Evolutionary conservation across 2,329 filamentous ascomycete species (phyloP), one percentile per base, ranked within the genome.

Genomic region (Hymenoscyphus salicellus): DNA sequence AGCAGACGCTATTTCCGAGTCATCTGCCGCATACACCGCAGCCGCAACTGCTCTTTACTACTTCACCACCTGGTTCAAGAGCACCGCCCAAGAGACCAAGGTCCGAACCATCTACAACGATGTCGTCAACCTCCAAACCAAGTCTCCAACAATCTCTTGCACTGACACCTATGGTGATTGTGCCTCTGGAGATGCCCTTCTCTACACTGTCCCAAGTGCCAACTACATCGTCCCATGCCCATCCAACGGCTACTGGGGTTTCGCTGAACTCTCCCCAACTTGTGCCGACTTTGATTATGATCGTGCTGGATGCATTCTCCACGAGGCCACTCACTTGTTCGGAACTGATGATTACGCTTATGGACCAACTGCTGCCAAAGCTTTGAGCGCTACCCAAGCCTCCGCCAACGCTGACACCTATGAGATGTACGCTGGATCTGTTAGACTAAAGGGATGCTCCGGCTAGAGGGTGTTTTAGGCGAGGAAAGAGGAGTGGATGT

Each of bases 1-100:
- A 11, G 5, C 63, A 4, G 58, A 72, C 46, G 68, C 70, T 23
- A 71, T 72, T 43, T 62, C 68, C 8, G 59, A 71, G 61, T 63
- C 70, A 5, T 59, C 52, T 5, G 65, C 65, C 5, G 69, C 70
- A 1, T 72, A 71, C 59, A 72, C 69, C 16, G 70, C 70, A 1
- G 70, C 70, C 10, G 68, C 28, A 8, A 66, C 63, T 3, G 69
- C 8, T 3, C 68, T 68, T 2, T 38, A 70, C 56, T 64, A 66
- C 30, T 72, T 69, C 65, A 70, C 69, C 20, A 65, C 64, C 52
- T 72, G 70, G 70, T 72, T 72, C 69, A 70, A 61, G 26, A 68
- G 68, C 1, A 71, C 69, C 16, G 60, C 68, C 0, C 55, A 64
- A 23, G 66, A 71, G 33, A 56, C 55, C 16, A 56, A 63, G n/a